phyloP scores from a whole-genome alignment of 768 basidiomycete species.

The Boletus tylopilopsis region DNA sequence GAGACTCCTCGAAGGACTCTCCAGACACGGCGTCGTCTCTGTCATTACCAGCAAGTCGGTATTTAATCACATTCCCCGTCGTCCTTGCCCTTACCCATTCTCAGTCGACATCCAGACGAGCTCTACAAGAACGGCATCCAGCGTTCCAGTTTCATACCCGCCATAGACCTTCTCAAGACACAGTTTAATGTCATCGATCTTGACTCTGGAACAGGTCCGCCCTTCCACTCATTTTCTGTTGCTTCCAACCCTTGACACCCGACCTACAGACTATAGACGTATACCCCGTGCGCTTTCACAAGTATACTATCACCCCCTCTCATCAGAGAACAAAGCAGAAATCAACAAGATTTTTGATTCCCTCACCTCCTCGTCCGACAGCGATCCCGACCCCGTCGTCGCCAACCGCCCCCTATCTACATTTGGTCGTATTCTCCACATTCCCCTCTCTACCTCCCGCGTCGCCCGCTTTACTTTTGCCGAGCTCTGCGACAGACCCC shows the following conservation, averaged over 20 bases:
- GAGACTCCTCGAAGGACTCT: constrained; percentile 79
- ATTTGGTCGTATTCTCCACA: constrained; percentile 84
- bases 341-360: constrained; percentile 83
- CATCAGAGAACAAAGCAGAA: constrained; percentile 59
- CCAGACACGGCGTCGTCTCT: constrained; percentile 86
- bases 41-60: constrained; percentile 97
- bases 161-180: constrained; percentile 88
- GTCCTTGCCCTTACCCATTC: neutral
- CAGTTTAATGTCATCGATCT: constrained; percentile 87
- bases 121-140: constrained; percentile 99
- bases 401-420: constrained; percentile 63
- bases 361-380: constrained; percentile 42
- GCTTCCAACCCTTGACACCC: neutral
- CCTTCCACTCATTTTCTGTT: constrained; percentile 11
- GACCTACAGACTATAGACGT: constrained; percentile 82
- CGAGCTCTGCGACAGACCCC: constrained; percentile 82
- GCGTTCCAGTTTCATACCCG: constrained; percentile 88
- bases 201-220: constrained; percentile 85
- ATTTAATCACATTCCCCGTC: neutral
- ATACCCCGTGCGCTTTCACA: constrained; percentile 90
- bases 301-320: constrained; percentile 86
- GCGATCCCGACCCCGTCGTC: constrained; percentile 46
- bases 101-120: constrained; percentile 93
- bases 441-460: constrained; percentile 76
- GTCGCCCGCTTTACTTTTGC: constrained; percentile 86